Evolutionary conservation across 768 basidiomycete genomes (phyloP).

Genomic region (Mrakia hoshinonis): DNA sequence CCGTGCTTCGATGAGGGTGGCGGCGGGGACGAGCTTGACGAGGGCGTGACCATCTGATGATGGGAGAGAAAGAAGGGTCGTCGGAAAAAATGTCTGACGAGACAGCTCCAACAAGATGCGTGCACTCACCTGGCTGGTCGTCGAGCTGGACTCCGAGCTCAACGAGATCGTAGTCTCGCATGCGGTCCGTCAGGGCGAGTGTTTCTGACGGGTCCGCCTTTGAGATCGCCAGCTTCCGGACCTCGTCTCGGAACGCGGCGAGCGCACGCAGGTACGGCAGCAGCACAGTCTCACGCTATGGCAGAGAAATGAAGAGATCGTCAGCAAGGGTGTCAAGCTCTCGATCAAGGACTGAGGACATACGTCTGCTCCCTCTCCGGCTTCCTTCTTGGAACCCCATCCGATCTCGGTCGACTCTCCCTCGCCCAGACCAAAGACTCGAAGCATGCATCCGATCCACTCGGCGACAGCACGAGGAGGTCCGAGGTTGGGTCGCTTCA

Average conservation of each 20-base stretch:
- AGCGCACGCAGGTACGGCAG: conserved; percentile 81
- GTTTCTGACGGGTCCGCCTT: conserved; percentile 62
- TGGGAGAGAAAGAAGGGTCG: not conserved
- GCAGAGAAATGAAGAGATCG: not conserved
- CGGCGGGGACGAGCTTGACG: conserved; percentile 79
- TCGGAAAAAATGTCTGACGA: conserved; percentile 10
- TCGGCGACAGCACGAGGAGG: conserved; percentile 52
- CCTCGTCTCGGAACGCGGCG: conserved; percentile 82
- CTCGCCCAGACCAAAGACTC: conserved; percentile 48
- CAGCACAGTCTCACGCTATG: conserved; percentile 69
- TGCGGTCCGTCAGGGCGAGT: conserved; percentile 72
- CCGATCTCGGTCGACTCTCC: conserved; percentile 63
- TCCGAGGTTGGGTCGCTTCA: conserved; percentile 46
- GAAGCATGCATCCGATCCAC: conserved; percentile 48
- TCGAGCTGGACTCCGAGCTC: conserved; percentile 93
- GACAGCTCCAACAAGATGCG: not conserved
- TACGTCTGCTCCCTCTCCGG: conserved; percentile 43
- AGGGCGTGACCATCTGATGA: conserved; percentile 79
- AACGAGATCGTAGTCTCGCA: conserved; percentile 81
- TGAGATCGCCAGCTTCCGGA: conserved; percentile 70
- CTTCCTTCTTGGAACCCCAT: conserved; percentile 60
- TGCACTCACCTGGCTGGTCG: conserved; percentile 74
- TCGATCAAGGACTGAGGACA: conserved; percentile 26
- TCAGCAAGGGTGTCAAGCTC: conserved; percentile 5
- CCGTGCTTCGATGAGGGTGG: conserved; percentile 67